A percentile compares a stretch with the other conserved stretches of the same genome.
phyloP scores from a whole-genome alignment of 495 filamentous ascomycete species.

The Polyplosphaeria fusca region DNA sequence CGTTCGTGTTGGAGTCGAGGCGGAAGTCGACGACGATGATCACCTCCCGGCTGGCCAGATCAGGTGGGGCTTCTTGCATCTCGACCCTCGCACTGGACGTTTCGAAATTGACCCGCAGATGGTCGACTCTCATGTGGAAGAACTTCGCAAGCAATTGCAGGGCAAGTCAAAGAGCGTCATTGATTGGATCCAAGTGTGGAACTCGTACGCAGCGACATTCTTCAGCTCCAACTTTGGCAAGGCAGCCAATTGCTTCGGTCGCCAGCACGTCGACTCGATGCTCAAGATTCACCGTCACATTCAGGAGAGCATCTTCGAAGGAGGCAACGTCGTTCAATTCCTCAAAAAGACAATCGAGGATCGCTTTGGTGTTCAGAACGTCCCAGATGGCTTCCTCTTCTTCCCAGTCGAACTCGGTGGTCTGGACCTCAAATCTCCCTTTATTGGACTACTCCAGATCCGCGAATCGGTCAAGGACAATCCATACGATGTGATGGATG shows the following conservation, averaged over 20 bases:
- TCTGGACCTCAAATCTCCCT: constrained; percentile 38
- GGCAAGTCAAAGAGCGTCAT: constrained; percentile 56
- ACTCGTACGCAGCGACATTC: constrained; percentile 61
- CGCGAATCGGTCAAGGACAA: constrained; percentile 34
- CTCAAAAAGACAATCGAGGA: constrained; percentile 53
- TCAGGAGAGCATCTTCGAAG: constrained; percentile 53
- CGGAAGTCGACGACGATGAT: constrained; percentile 22
- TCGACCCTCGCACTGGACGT: constrained; percentile 53
- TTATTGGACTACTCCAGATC: constrained; percentile 34
- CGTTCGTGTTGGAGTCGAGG: constrained; percentile 42
- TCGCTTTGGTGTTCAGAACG: constrained; percentile 53
- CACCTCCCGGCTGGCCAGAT: constrained; percentile 58
- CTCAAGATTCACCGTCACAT: constrained; percentile 59
- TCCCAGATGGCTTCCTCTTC: constrained; percentile 68
- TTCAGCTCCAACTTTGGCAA: constrained; percentile 66
- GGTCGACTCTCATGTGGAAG: constrained; percentile 60
- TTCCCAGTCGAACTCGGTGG: constrained; percentile 41
- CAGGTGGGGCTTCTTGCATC: constrained; percentile 62
- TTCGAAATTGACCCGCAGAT: constrained; percentile 62
- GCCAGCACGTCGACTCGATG: constrained; percentile 61
- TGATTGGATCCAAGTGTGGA: constrained; percentile 63
- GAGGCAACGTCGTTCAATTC: constrained; percentile 55
- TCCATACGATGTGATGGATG: constrained; percentile 45
- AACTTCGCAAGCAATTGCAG: constrained; percentile 58
- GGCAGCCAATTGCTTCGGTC: constrained; percentile 63